phyloP scores from a whole-genome alignment of 179 eudicot genomes.

The Heliamphora pulchella region DNA sequence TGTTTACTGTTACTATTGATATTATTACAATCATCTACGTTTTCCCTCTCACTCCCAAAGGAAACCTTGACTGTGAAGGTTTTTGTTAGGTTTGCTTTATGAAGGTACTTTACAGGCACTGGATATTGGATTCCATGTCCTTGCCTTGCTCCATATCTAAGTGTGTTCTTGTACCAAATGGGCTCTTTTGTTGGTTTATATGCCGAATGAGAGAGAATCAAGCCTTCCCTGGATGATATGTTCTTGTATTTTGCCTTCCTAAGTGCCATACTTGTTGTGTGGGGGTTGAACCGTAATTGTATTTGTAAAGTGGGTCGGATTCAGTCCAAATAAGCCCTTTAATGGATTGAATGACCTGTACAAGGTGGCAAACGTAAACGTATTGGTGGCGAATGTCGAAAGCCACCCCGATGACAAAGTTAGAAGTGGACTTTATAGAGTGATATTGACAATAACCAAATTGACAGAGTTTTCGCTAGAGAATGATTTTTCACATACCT shows the following conservation, averaged over 20 bases:
- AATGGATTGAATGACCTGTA: too few species aligned
- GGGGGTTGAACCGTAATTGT: too few species aligned
- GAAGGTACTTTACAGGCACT: neutral
- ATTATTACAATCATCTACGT: neutral
- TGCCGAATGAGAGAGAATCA: neutral
- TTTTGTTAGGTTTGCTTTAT: neutral
- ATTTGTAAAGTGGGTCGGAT: too few species aligned
- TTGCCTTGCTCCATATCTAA: neutral
- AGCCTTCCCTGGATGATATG: neutral
- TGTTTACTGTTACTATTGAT: neutral
- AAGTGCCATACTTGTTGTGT: neutral
- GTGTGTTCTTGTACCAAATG: neutral
- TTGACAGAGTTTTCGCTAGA: too few species aligned
- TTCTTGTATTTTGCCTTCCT: slow-evolving; percentile 9
- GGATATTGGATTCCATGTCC: neutral
- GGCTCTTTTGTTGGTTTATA: slow-evolving; percentile 2
- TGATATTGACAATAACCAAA: too few species aligned
- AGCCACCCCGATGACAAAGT: too few species aligned
- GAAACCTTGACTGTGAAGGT: neutral
- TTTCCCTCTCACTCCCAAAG: neutral
- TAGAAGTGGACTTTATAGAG: too few species aligned
- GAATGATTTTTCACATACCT: too few species aligned
- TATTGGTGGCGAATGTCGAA: too few species aligned
- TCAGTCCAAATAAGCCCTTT: too few species aligned
- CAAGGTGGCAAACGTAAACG: too few species aligned